These are phyloP conservation scores for Erucastrum elatum DNA, from an alignment of 345 rosid species.

Conservation along the genomic window DNA sequence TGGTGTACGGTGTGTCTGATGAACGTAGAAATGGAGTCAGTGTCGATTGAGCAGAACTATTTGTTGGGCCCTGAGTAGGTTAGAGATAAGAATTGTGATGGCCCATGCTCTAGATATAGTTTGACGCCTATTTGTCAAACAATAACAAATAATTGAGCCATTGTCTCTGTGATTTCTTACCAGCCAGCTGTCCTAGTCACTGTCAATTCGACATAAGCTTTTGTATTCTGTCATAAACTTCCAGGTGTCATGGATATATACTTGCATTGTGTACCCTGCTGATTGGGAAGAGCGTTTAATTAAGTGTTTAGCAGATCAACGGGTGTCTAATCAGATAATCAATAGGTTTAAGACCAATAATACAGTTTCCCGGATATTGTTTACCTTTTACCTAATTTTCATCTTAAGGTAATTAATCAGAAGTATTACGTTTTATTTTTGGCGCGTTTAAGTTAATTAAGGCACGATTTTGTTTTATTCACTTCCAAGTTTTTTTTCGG, in stretches of 20 bases:
- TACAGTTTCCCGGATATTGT: not conserved
- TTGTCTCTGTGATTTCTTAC: not conserved
- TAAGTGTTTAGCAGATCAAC: not conserved
- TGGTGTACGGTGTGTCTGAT: not conserved
- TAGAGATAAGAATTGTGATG: not conserved
- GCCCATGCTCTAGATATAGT: not conserved
- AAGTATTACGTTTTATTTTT: too few species aligned
- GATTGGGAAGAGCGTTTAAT: not conserved
- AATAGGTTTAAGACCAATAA: not conserved
- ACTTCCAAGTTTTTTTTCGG: too few species aligned
- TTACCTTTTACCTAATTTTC: too few species aligned
- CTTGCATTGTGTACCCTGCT: not conserved
- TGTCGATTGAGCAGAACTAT: slow-evolving; percentile 13
- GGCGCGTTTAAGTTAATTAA: too few species aligned
- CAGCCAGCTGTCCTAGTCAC: not conserved
- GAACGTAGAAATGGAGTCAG: not conserved
- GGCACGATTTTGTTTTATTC: too few species aligned
- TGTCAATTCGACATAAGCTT: not conserved
- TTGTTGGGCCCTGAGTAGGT: slow-evolving; percentile 14
- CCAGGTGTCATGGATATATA: not conserved
- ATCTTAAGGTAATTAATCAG: not conserved
- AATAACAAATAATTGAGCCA: not conserved
- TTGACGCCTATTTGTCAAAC: not conserved
- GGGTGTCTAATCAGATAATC: not conserved
- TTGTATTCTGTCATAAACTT: not conserved